Conservation (phyloP, 73 alveolate species). For the Blepharisma japonicum region DNA sequence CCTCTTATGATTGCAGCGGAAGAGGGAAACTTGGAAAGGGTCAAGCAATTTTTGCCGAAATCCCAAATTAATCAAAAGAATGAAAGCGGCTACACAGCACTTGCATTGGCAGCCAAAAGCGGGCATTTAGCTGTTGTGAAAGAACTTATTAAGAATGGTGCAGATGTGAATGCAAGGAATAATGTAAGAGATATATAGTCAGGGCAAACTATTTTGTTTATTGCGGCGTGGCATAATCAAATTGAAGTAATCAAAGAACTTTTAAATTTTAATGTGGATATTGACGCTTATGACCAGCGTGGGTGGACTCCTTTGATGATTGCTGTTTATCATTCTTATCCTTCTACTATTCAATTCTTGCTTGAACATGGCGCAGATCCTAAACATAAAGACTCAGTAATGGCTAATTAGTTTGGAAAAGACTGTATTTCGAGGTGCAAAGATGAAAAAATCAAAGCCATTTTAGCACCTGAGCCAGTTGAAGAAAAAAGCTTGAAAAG, state of each 20-base stretch:
- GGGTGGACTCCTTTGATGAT: conserved; percentile 73
- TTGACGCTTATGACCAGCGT: conserved; percentile 44
- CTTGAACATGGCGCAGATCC: conserved; percentile 47
- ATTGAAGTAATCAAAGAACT: conserved; percentile 34
- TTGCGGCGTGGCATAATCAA: conserved; percentile 43
- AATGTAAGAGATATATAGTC: conserved; percentile 42
- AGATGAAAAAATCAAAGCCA: not conserved
- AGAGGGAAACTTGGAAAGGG: conserved; percentile 37
- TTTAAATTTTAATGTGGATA: conserved; percentile 37
- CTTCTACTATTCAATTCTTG: conserved; percentile 37
- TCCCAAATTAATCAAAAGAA: conserved; percentile 40
- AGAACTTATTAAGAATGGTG: conserved; percentile 40
- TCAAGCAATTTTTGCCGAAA: conserved; percentile 29
- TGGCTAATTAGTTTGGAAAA: conserved; percentile 5
- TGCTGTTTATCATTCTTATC: conserved; percentile 43
- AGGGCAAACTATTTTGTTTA: conserved; percentile 44
- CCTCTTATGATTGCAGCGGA: conserved; percentile 50
- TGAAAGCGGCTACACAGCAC: conserved; percentile 50
- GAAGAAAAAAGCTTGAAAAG: not conserved
- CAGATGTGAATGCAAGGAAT: conserved; percentile 44
- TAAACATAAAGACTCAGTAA: conserved; percentile 33
- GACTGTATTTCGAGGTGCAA: conserved; percentile 28
- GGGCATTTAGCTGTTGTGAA: conserved; percentile 32
- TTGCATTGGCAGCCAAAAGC: conserved; percentile 41
- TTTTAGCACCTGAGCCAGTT: not conserved